A percentile compares a stretch with the other conserved stretches of the same genome.
These are phyloP conservation scores for Blastobotrys ciferrii DNA, from an alignment of 1,139 yeast species.

Conservation along the genomic window DNA sequence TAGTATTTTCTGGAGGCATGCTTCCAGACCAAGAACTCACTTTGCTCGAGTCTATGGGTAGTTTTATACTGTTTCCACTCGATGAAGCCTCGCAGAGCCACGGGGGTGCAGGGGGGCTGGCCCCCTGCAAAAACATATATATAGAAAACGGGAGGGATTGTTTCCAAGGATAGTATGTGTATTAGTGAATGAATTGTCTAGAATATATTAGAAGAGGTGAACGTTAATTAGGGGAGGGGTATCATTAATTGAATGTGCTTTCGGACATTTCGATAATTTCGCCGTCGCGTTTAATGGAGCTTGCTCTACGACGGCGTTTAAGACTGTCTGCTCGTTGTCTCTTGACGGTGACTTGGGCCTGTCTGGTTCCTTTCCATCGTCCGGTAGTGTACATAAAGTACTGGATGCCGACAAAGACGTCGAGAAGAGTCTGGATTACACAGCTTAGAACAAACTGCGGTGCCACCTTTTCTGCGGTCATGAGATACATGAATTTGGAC, in stretches of 20 bases:
- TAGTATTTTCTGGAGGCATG: too few relatives aligned
- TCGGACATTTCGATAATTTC: constrained; percentile 1
- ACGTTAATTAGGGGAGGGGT: too few relatives aligned
- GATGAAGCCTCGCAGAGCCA: too few relatives aligned
- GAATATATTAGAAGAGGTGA: too few relatives aligned
- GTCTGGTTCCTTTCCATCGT: constrained; percentile 23
- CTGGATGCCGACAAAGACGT: constrained; percentile 72
- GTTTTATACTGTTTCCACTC: too few relatives aligned
- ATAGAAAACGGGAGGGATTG: too few relatives aligned
- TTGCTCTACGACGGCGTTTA: constrained; percentile 18
- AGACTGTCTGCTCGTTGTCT: constrained; percentile 30
- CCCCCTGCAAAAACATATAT: too few relatives aligned
- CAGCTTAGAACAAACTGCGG: constrained; percentile 73
- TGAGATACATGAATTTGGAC: constrained; percentile 67
- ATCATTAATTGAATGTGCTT: neutral
- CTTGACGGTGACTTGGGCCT: constrained; percentile 19
- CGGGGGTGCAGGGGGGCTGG: too few relatives aligned
- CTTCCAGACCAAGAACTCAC: too few relatives aligned
- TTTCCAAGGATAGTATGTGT: too few relatives aligned
- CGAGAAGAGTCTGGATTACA: constrained; percentile 74
- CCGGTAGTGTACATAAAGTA: constrained; percentile 40
- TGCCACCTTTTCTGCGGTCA: constrained; percentile 59
- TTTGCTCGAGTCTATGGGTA: too few relatives aligned
- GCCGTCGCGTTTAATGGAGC: neutral
- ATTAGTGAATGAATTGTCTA: too few relatives aligned